These are phyloP conservation scores for Teunomyces gatunensis DNA, from an alignment of 805 yeast genomes.

Conservation along the genomic window DNA sequence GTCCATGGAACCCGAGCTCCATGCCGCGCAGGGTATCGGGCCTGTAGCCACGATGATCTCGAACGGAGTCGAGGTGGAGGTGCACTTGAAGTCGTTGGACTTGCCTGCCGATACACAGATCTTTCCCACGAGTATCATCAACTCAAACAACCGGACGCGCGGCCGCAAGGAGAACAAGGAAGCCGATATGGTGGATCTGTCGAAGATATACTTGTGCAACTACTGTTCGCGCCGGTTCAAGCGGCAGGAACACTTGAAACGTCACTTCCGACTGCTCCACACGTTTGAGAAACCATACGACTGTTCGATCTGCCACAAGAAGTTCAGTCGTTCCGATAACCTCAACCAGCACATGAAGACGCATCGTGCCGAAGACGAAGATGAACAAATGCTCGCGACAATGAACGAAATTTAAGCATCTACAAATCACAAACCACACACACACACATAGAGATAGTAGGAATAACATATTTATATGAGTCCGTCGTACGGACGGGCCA, in stretches of 20 bases:
- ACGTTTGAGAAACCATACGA: constrained; percentile 69
- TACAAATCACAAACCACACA: too few species aligned
- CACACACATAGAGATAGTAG: constrained; percentile 1
- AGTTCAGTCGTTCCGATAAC: constrained; percentile 66
- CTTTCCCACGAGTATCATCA: constrained; percentile 30
- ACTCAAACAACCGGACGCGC: constrained; percentile 42
- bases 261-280: constrained; percentile 73
- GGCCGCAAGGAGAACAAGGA: constrained; percentile 65
- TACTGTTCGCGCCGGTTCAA: constrained; percentile 65
- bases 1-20: neutral
- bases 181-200: constrained; percentile 47
- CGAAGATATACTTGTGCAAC: constrained; percentile 61
- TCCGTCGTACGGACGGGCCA: neutral
- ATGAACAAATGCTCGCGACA: neutral
- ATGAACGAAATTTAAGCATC: too few species aligned
- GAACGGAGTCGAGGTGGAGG: constrained; percentile 38
- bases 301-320: constrained; percentile 59
- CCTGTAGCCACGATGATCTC: constrained; percentile 19
- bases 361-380: constrained; percentile 30
- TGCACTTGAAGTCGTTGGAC: constrained; percentile 38
- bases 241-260: constrained; percentile 73
- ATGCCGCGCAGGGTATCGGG: too few species aligned
- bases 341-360: constrained; percentile 64
- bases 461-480: neutral
- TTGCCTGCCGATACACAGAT: constrained; percentile 40